Evolutionary conservation across 2,329 filamentous ascomycete species (phyloP), one percentile per base, ranked within the genome.

Genomic region (Botrytis medusae): DNA sequence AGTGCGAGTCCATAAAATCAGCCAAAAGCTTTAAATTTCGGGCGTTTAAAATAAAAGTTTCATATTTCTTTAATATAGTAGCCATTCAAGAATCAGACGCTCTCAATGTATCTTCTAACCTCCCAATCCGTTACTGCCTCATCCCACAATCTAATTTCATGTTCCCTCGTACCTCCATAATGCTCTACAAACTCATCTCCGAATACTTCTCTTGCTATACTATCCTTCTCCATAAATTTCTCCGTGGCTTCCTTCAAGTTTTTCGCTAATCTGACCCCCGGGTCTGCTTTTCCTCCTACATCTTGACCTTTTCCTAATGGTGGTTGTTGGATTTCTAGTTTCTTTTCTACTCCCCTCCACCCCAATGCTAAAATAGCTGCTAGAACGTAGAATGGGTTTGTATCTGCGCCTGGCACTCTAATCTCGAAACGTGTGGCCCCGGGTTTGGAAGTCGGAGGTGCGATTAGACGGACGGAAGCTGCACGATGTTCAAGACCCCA

Each of bases 401-500:
- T 89, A 80, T 99, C 96, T 29, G 96, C 96, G n/a, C 96, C 96
- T 0, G 94, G 92, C 0, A 98, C 95, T 37, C 96, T 92, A 46
- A 99, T 88, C 83, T 99, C 96, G 80, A 99, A 95, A 20, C 96
- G 89, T 16, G 95, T 98, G 9, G 94, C 93, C 76, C 93, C 93
- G 0, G 93, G 86, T 77, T 94, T 95, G 48, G 92, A 88, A 0
- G 93, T 96, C 0, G 96, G 95, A 20, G 95, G 95, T 0, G 93
- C 90, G 77, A 99, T 98, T 48, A 99, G 84, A 29, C 96, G 89
- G 77, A 99, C 92, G 0, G 93, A 97, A 0, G 96, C 95, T 8
- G 94, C 95, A 75, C 96, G 93, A 82, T 99, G 95, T 83, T 98
- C 96, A 8, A 98, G 85, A 0, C 96, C 96, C 96, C 96, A 99